Base-by-base conservation (phyloP, 192 early-diverging fungal species). In the Phlyctochytrium arcticum region DNA sequence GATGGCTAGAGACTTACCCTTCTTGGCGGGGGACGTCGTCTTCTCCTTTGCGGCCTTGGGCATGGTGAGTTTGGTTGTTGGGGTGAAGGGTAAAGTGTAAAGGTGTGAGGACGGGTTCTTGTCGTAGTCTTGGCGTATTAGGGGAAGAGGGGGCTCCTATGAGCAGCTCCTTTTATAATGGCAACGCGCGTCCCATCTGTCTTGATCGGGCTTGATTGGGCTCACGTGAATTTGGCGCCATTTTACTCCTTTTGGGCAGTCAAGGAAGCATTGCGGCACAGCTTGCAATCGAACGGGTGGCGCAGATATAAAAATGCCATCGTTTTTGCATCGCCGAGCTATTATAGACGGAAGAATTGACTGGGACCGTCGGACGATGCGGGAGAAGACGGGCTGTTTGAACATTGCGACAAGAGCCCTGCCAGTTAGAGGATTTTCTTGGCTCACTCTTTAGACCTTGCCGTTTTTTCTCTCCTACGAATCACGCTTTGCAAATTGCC, bases 11-110 rank as follows among this genome's bases (percentile, higher is more conserved):
- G 17, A 57, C 55, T 36, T 36, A 57, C 55, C 35, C 12, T 12
- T n/a, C 55, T 57, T 57, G 5, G 32, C 26, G 55, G 55, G 31
- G 17, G 55, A 19, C n/a, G 55, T n/a, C 32, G n/a, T 36, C 55
- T 57, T 57, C 17, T 57, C 55, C 32, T 24, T 19, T 17, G 12
- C 26, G 15, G 55, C 55, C 55, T 57, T 57, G 35, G 55, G 55
- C 55, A 57, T 57, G n/a, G 12, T 57, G 6, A 36, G n/a, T 12
- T 15, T 19, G 35, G 55, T 31, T 57, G 30, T 17, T 57, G n/a
- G 35, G 6, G 35, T 21, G 35, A 57, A 12, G 30, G 2, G 34
- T n/a, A 36, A 36, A 19, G 55, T 31, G 29, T 31, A 15, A 36
- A 36, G 12, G 19, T 19, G 29, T 5, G 26, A 57, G 55, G 30